Evolutionary conservation across 2,329 filamentous ascomycete genomes (phyloP).

Genomic region (Fusarium abutilonis): DNA sequence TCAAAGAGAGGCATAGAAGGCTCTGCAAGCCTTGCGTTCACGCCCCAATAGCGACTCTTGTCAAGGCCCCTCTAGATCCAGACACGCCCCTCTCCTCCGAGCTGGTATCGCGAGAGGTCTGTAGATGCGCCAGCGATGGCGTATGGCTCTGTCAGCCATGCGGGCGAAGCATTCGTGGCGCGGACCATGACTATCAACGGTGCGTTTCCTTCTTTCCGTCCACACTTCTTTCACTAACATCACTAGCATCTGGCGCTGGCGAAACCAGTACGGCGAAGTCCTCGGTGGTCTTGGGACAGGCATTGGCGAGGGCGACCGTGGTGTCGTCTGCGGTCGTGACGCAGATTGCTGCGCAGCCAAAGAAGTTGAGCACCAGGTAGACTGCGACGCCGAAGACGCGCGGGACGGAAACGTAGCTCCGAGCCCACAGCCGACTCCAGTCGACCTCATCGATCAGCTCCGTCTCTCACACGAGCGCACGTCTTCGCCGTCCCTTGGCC

Average conservation of each 20-base stretch:
- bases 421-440: conserved; percentile 33
- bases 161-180: conserved; percentile 72
- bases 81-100: conserved; percentile 61
- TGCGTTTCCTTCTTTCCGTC: conserved; percentile 46
- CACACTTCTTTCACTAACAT: conserved; percentile 15
- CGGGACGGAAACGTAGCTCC: conserved; percentile 53
- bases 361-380: conserved; percentile 83
- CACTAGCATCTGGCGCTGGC: conserved; percentile 84
- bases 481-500: conserved; percentile 63
- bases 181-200: conserved; percentile 68
- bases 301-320: conserved; percentile 87
- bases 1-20: conserved; percentile 81
- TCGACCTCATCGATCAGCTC: conserved; percentile 48
- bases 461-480: conserved; percentile 52
- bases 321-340: conserved; percentile 87
- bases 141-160: conserved; percentile 91
- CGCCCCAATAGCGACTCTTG: conserved; percentile 70
- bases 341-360: conserved; percentile 78
- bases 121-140: conserved; percentile 62
- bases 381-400: conserved; percentile 83
- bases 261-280: conserved; percentile 82
- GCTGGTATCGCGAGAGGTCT: conserved; percentile 65
- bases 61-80: conserved; percentile 57
- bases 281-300: conserved; percentile 85
- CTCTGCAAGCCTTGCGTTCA: conserved; percentile 80